These are phyloP conservation scores for Lagenaria siceraria DNA, from an alignment of 306 rosid genomes.

Conservation along the genomic window DNA sequence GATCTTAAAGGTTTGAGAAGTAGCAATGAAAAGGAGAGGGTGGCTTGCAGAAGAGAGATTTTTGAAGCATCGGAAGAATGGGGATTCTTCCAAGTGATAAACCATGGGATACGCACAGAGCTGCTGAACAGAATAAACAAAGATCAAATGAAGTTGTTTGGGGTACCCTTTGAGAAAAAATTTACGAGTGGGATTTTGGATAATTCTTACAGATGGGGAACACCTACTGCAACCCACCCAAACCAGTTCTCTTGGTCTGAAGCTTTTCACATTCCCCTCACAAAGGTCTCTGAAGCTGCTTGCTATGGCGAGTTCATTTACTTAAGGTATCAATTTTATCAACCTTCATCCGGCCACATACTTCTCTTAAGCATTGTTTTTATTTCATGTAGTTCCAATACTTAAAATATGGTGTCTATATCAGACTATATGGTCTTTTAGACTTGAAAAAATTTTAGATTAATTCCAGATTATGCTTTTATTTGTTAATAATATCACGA, in stretches of 20 bases:
- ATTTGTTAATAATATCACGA: background rate
- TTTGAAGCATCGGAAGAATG: conserved; percentile 62
- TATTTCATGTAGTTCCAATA: background rate
- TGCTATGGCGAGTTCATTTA: conserved; percentile 56
- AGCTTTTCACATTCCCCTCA: conserved; percentile 89
- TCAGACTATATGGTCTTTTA: background rate
- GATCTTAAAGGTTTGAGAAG: conserved; percentile 54
- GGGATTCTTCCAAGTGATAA: conserved; percentile 84
- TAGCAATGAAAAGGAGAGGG: conserved; percentile 21
- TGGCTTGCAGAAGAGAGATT: conserved; percentile 46
- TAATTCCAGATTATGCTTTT: background rate
- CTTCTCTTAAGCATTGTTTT: background rate
- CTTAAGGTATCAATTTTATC: conserved; percentile 36
- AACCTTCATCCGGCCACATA: background rate
- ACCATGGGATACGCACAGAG: conserved; percentile 60
- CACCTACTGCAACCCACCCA: conserved; percentile 56
- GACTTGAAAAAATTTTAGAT: background rate
- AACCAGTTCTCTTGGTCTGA: conserved; percentile 84
- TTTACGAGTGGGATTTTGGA: conserved; percentile 44
- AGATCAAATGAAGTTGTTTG: conserved; percentile 59
- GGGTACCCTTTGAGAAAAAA: conserved; percentile 51
- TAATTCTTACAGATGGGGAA: conserved; percentile 75
- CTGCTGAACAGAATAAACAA: conserved; percentile 42
- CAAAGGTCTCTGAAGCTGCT: conserved; percentile 50
- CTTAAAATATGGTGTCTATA: background rate